Percentiles rank a stretch among this genome's conserved stretches.
These are phyloP conservation scores for Camellia sinensis DNA, from an alignment of 148 eudicot genomes.

Conservation along the genomic window DNA sequence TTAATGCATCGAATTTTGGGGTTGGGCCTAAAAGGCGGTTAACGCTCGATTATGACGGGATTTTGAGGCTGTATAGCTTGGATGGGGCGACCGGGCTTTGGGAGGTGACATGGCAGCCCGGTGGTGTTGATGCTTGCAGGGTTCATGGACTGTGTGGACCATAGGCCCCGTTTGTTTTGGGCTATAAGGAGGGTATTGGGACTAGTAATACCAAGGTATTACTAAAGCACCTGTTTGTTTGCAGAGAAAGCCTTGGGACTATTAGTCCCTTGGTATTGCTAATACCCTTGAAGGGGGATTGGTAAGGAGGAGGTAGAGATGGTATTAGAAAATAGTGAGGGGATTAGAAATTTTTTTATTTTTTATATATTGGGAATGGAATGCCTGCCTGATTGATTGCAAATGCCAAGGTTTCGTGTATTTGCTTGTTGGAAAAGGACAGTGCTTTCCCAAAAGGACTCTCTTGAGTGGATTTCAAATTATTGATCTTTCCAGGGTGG, in stretches of 20 bases:
- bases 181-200: no score
- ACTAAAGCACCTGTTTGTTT: no score
- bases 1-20: constrained; percentile 19
- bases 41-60: constrained; percentile 22
- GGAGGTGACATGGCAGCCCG: constrained; percentile 9
- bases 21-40: constrained; percentile 16
- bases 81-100: constrained; percentile 17
- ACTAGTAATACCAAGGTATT: no score
- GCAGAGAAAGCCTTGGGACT: no score
- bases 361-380: no score
- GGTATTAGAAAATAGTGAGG: no score
- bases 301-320: no score
- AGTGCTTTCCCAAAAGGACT: neutral
- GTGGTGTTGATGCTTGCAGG: constrained; percentile 9
- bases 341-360: no score
- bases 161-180: no score
- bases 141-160: constrained; percentile 20
- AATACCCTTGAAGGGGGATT: no score
- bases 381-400: constrained; percentile 16
- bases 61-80: constrained; percentile 14
- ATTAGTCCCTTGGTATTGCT: no score
- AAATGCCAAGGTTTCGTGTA: constrained; percentile 19
- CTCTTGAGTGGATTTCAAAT: constrained; percentile 7
- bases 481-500: neutral
- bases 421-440: constrained; percentile 9